Evolutionary conservation across 805 yeast genomes (phyloP).

Genomic region (Teunomyces funiuensis): DNA sequence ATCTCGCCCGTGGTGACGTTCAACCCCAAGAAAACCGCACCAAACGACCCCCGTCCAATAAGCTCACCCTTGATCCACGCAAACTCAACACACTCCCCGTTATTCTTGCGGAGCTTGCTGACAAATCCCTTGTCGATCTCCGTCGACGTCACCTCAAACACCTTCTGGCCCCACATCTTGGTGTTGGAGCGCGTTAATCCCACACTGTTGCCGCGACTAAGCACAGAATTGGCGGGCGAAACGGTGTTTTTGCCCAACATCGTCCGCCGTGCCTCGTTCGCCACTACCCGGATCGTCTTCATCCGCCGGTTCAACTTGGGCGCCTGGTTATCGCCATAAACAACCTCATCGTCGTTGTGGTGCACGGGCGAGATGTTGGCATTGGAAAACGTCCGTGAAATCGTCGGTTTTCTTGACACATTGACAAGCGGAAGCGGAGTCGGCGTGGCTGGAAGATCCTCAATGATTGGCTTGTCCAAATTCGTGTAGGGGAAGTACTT

Average conservation of each 20-base stretch:
- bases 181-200: constrained; percentile 74
- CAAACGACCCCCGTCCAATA: constrained; percentile 96
- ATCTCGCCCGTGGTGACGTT: constrained; percentile 97
- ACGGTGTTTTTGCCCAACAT: constrained; percentile 26
- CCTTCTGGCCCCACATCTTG: constrained; percentile 96
- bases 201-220: constrained; percentile 8
- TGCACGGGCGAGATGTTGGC: constrained; percentile 40
- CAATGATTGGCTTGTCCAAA: constrained; percentile 85
- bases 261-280: constrained; percentile 71
- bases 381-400: constrained; percentile 44
- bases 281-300: constrained; percentile 91
- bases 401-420: constrained; percentile 27
- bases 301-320: constrained; percentile 55
- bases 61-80: constrained; percentile 98
- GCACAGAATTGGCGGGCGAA: not conserved
- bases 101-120: constrained; percentile 59
- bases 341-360: constrained; percentile 31
- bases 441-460: constrained; percentile 64
- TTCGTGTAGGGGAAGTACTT: constrained; percentile 90
- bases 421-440: constrained; percentile 49
- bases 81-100: constrained; percentile 76
- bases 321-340: constrained; percentile 35
- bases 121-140: constrained; percentile 63
- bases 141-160: constrained; percentile 82
- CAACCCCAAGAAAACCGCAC: constrained; percentile 86